Conservation (phyloP, 208 protist species). For the Acanthamoeba pearcei region DNA sequence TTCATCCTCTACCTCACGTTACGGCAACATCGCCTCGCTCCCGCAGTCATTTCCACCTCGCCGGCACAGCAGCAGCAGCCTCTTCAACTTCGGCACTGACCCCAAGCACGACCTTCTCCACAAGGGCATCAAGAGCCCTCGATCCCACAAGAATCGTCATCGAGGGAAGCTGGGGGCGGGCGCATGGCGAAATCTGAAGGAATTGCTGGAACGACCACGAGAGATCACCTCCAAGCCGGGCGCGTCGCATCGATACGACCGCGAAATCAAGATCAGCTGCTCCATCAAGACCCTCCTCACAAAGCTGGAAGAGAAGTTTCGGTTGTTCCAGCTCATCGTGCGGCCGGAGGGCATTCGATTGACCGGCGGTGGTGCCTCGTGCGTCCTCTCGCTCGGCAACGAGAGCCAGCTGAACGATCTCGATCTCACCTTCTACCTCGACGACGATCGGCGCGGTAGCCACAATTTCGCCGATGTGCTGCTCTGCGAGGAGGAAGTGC, state of each 20-base stretch:
- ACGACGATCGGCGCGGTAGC: neutral
- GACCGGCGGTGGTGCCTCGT: neutral
- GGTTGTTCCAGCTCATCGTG: neutral
- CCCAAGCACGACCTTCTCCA: conserved; percentile 13
- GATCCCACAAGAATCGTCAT: conserved; percentile 16
- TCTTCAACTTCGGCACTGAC: conserved; percentile 39
- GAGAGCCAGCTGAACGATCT: conserved; percentile 37
- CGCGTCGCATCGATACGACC: neutral
- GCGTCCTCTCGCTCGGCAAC: neutral
- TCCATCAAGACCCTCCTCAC: conserved; percentile 3
- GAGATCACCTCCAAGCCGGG: conserved; percentile 19
- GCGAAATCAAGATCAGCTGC: conserved; percentile 27
- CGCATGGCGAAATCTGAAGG: conserved; percentile 1
- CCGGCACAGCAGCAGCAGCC: neutral
- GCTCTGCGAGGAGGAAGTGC: conserved; percentile 29
- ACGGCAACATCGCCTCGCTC: neutral
- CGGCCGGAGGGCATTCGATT: conserved; percentile 5
- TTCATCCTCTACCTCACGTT: neutral
- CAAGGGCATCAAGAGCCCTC: neutral
- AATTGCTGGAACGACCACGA: neutral
- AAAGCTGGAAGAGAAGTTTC: neutral
- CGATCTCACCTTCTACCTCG: conserved; percentile 14
- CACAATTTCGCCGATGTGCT: conserved; percentile 47
- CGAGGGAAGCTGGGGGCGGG: conserved; percentile 19
- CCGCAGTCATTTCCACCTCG: conserved; percentile 1